These are phyloP conservation scores for Populus trichocarpa DNA, from an alignment of 441 rosid species.

Conservation along the genomic window DNA sequence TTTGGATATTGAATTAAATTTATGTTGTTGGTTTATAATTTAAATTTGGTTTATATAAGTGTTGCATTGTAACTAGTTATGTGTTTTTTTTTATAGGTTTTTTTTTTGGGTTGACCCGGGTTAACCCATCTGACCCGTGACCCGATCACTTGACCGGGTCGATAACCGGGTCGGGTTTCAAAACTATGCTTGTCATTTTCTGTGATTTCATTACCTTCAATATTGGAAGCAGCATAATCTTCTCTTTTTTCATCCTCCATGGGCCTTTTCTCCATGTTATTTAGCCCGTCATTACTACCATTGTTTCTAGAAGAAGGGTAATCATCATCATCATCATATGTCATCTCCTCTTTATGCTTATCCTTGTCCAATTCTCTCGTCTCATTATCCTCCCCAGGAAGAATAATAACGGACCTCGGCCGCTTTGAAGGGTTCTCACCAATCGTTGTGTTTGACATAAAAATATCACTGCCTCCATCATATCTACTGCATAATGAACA, in stretches of 20 bases:
- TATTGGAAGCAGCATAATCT: constrained; percentile 24
- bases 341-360: constrained; percentile 48
- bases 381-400: constrained; percentile 31
- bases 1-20: too few relatives aligned
- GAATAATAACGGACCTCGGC: constrained; percentile 58
- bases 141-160: too few relatives aligned
- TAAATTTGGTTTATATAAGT: too few relatives aligned
- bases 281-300: constrained; percentile 38
- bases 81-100: too few relatives aligned
- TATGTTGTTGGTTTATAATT: too few relatives aligned
- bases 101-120: too few relatives aligned
- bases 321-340: constrained; percentile 51
- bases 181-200: constrained; percentile 23
- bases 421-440: constrained; percentile 32
- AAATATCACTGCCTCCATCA: constrained; percentile 27
- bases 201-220: constrained; percentile 4
- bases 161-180: too few relatives aligned
- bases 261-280: constrained; percentile 19
- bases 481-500: constrained; percentile 26
- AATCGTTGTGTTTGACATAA: constrained; percentile 34
- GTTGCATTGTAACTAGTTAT: too few relatives aligned
- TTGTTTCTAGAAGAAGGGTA: constrained; percentile 51
- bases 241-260: constrained; percentile 31
- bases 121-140: too few relatives aligned
- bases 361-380: constrained; percentile 23